Evolutionary conservation across 2,329 filamentous ascomycete genomes (phyloP).

Genomic region (Calonectria pseudoturangicola): DNA sequence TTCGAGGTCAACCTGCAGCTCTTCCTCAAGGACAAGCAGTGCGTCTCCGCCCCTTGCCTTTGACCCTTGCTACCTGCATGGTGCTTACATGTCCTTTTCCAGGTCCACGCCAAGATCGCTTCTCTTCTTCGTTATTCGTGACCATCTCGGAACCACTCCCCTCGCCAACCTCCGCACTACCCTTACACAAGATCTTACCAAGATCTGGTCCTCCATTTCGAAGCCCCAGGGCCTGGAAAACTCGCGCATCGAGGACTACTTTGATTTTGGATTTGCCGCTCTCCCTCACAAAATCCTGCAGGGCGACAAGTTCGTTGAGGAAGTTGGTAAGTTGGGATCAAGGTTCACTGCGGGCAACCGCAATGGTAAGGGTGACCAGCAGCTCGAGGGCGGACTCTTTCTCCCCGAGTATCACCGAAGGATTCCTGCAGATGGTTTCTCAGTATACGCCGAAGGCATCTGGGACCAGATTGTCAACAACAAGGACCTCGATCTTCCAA

Average conservation of each 20-base stretch:
- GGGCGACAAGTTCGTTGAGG: constrained; percentile 89
- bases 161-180: constrained; percentile 93
- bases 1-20: constrained; percentile 99
- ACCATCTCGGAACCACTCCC: constrained; percentile 94
- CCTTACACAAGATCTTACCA: constrained; percentile 89
- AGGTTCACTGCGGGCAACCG: constrained; percentile 90
- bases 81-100: constrained; percentile 45
- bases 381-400: constrained; percentile 87
- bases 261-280: constrained; percentile 97
- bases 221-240: constrained; percentile 93
- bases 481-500: constrained; percentile 97
- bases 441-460: constrained; percentile 92
- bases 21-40: constrained; percentile 96
- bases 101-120: constrained; percentile 92
- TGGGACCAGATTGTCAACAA: constrained; percentile 99
- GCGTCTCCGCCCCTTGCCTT: constrained; percentile 60
- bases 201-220: constrained; percentile 94
- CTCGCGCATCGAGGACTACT: constrained; percentile 96
- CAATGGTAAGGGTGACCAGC: constrained; percentile 82
- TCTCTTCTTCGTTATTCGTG: constrained; percentile 98
- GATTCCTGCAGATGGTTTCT: constrained; percentile 98
- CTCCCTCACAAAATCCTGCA: constrained; percentile 98
- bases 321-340: constrained; percentile 85
- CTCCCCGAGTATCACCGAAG: constrained; percentile 95
- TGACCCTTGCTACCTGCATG: constrained; percentile 23